Evolutionary conservation across 2,329 filamentous ascomycete genomes (phyloP), one percentile per base, ranked within the genome.

Genomic region (Claviceps spartinae): DNA sequence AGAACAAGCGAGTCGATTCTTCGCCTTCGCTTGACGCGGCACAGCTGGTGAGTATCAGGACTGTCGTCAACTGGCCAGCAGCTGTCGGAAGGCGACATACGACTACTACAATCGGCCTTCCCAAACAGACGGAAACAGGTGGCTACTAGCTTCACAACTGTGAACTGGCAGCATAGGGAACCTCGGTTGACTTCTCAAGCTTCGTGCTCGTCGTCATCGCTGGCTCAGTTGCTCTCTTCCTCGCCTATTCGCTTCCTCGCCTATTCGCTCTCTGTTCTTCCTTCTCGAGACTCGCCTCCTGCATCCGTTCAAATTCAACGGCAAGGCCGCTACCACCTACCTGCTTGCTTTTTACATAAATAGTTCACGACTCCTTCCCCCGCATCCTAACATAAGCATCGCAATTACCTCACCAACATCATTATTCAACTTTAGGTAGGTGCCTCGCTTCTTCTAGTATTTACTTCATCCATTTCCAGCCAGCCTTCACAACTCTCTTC

Each of bases 391-490:
- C 51, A 49, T 36, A 52, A 57, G 44, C 57, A 60, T 63, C 56
- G 57, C 57, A 54, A 56, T 56, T 59, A 59, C 58, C 58, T 47
- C 40, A 38, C 24, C 44, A 49, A 36, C 50, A 52, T 26, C 47
- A 41, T 49, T 43, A 20, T 49, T 37, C 52, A 54, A 55, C 54
- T 49, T 55, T 55, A 56, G 57, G 57, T 57, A 57, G 56, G 44
- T 16, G 16, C 47, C 45, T 56, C 57, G 57, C 53, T 55, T 58
- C 26, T 11, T 42, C 52, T 44, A 14, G 18, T 47, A 24, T 45
- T 47, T 24, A 34, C 47, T 53, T 52, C 26, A 37, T 44, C 48
- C 53, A 49, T 50, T 47, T 52, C 54, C 52, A 51, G 51, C 44
- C 42, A 34, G 30, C 30, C 51, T 47, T 50, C 52, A 30, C 38